phyloP scores from a whole-genome alignment of 2,329 filamentous ascomycete genomes.

The Penicillium sp. region DNA sequence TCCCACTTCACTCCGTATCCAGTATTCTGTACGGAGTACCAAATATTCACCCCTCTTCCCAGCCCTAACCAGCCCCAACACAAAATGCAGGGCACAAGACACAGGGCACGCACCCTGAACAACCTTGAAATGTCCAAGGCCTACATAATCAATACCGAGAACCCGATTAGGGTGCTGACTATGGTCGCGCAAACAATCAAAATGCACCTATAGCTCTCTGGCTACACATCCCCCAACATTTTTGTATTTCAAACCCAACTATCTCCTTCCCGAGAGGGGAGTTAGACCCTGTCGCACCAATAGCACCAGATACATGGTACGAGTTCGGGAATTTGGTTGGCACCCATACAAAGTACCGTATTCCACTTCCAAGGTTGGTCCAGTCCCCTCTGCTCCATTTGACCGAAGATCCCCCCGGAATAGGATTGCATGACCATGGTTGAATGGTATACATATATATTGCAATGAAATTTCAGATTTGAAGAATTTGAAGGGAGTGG shows the following conservation, averaged over 20 bases:
- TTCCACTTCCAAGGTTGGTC: neutral
- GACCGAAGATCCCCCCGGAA: conserved; percentile 13
- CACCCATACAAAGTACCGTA: neutral
- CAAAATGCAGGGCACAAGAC: conserved; percentile 4
- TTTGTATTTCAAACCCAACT: conserved; percentile 12
- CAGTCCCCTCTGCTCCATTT: conserved; percentile 16
- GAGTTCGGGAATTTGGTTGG: conserved; percentile 5
- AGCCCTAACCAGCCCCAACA: neutral
- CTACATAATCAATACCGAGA: neutral
- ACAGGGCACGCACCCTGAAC: neutral
- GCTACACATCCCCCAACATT: neutral
- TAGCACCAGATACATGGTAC: conserved; percentile 2
- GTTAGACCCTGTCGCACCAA: conserved; percentile 3
- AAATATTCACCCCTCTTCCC: neutral
- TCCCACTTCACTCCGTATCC: neutral
- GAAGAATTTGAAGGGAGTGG: neutral
- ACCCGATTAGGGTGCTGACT: neutral
- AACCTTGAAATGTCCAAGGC: neutral
- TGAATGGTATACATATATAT: neutral
- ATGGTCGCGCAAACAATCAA: neutral
- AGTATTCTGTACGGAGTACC: neutral
- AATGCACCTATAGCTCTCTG: neutral
- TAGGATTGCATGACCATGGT: conserved; percentile 7
- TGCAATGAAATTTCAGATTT: neutral
- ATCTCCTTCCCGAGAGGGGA: neutral